Evolutionary conservation across 2,329 filamentous ascomycete genomes (phyloP).

Genomic region (Clonostachys sp.): DNA sequence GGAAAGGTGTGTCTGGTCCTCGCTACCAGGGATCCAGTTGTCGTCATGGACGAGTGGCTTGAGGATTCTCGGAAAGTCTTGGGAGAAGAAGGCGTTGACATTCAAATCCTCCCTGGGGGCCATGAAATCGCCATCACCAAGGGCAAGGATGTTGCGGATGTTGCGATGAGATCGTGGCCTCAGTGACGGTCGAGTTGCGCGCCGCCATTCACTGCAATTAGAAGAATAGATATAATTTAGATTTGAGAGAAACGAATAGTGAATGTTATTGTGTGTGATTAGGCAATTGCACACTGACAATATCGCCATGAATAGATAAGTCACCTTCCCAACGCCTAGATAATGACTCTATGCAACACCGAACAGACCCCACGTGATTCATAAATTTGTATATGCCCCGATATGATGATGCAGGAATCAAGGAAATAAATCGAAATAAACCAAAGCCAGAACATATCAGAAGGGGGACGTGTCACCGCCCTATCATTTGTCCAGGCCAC

Average conservation of each 20-base stretch:
- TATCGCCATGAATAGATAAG: too few species aligned
- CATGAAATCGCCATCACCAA: conserved; percentile 67
- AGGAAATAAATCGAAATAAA: neutral
- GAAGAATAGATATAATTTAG: too few species aligned
- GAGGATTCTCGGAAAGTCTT: conserved; percentile 56
- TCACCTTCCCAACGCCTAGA: too few species aligned
- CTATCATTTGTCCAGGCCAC: conserved; percentile 45
- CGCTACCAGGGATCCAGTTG: conserved; percentile 61
- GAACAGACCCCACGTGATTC: neutral
- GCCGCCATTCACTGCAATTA: too few species aligned
- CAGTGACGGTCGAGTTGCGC: too few species aligned
- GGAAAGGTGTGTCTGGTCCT: conserved; percentile 61
- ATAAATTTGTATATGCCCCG: neutral
- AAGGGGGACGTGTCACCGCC: neutral
- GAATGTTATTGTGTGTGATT: neutral
- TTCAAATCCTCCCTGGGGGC: conserved; percentile 55
- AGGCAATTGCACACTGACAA: too few species aligned
- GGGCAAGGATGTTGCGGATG: conserved; percentile 49
- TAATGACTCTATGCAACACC: too few species aligned
- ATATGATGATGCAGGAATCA: neutral
- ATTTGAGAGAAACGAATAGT: neutral
- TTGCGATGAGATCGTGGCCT: conserved; percentile 25
- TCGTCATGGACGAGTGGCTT: conserved; percentile 59
- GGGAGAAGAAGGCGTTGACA: conserved; percentile 50
- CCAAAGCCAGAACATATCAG: neutral